Evolutionary conservation across 1,139 yeast genomes (phyloP), one percentile per base, ranked within the genome.

Genomic region (Eremothecium coryli): DNA sequence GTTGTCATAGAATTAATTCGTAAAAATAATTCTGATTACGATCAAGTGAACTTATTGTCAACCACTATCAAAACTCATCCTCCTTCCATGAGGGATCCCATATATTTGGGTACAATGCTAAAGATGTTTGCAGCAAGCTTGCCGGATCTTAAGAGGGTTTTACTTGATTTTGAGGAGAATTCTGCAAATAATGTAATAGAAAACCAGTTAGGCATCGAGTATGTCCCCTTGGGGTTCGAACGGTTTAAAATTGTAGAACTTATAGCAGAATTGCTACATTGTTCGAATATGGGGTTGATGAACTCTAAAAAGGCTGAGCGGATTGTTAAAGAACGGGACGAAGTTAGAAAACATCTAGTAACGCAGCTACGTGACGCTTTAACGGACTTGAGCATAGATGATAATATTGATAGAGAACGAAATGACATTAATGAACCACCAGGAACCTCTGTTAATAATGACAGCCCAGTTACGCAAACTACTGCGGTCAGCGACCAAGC

Each of bases 1-100:
- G 85, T 90, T 35, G 82, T 93, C 30, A 90, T 90, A 52, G 98
- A 90, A 56, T 78, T 90, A 39, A 93, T 93, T 48, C 71, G 99
- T 44, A 90, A 90, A 56, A 90, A 90, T 58, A 90, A 90, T 58
- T 84, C 95, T 4, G 98, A 90, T 59, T 90, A 90, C 60, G 98
- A 90, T 60, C 75, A 80, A 37, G 76, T 85, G 30, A 95, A 95
- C 24, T 79, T 90, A 30, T 66, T 86, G 46, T 77, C 80, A 54
- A 82, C 86, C 23, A 82, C 94, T 0, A 34, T 61, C 5, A 93
- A 84, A 44, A 71, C 86, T 22, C 90, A 88, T 54, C 96, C 97
- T 5, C 98, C 98, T 17, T 77, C 84, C 8, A 79, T 93, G 21
- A 70, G 97, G 45, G 99, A 90, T 58, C 94, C 95, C 2, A 58